Evolutionary conservation across 73 alveolate species (phyloP).

Genomic region (Paraurostyla sp.): DNA sequence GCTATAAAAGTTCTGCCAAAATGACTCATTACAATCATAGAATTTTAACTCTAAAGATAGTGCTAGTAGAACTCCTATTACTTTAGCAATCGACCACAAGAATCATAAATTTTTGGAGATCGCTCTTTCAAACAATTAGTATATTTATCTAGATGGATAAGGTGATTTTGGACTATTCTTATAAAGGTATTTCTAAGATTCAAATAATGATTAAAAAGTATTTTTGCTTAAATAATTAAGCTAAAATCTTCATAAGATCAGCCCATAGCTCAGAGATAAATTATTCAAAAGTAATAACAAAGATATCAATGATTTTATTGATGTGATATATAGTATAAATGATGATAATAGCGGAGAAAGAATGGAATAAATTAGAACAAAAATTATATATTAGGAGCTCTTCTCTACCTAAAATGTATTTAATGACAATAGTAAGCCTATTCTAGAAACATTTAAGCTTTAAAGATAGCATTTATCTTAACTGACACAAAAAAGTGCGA

Average conservation of each 20-base stretch:
- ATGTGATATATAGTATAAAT: too few relatives aligned
- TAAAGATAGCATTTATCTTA: too few relatives aligned
- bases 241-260: not conserved
- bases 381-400: too few relatives aligned
- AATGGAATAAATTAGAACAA: too few relatives aligned
- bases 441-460: too few relatives aligned
- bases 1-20: not conserved
- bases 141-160: not conserved
- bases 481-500: too few relatives aligned
- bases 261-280: not conserved
- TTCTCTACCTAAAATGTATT: too few relatives aligned
- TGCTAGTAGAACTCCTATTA: not conserved
- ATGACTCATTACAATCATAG: not conserved
- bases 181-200: not conserved
- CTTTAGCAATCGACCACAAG: not conserved
- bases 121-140: not conserved
- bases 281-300: not conserved
- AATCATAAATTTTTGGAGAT: not conserved
- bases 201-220: not conserved
- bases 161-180: not conserved
- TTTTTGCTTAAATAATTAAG: not conserved
- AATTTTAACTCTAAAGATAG: not conserved
- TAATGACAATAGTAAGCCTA: too few relatives aligned
- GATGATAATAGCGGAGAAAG: too few relatives aligned
- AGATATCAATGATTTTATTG: not conserved